Conservation (phyloP, 2,329 filamentous ascomycete species). For the Ophiocordyceps sinensis region DNA sequence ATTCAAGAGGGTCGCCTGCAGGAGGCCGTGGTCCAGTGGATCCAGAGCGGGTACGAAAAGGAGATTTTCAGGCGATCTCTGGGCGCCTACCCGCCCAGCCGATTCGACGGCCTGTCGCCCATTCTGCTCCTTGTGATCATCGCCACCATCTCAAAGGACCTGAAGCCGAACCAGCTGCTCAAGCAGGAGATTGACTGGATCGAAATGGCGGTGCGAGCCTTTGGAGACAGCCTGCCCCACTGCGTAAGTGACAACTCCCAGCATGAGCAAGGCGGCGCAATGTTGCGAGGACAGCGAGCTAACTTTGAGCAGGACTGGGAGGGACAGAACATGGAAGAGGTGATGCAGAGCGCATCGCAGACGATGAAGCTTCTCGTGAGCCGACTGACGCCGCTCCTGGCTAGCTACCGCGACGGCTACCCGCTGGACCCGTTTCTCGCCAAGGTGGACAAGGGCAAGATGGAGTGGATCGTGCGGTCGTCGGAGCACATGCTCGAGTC, state of each 20-base stretch:
- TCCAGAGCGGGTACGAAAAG: constrained; percentile 47
- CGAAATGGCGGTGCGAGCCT: constrained; percentile 41
- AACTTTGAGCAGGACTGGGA: constrained; percentile 21
- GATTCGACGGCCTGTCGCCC: constrained; percentile 41
- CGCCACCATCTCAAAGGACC: constrained; percentile 45
- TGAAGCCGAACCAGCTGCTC: constrained; percentile 36
- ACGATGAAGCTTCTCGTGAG: constrained; percentile 23
- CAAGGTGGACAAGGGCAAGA: constrained; percentile 21
- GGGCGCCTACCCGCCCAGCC: constrained; percentile 20
- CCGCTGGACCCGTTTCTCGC: constrained; percentile 24
- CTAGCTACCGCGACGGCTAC: constrained; percentile 19
- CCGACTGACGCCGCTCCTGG: constrained; percentile 19
- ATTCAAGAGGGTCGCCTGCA: constrained; percentile 49
- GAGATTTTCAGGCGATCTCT: constrained; percentile 42
- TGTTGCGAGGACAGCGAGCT: constrained; percentile 1
- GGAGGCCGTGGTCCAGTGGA: constrained; percentile 50
- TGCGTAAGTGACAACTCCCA: constrained; percentile 28
- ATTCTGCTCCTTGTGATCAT: constrained; percentile 50
- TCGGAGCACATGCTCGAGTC: constrained; percentile 20
- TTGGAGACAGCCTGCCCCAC: constrained; percentile 30
- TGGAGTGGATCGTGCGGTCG: constrained; percentile 23
- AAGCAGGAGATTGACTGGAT: constrained; percentile 45
- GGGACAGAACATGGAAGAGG: constrained; percentile 19
- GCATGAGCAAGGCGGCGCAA: neutral
- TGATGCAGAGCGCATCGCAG: constrained; percentile 22